These are phyloP conservation scores for Entomophthora muscae DNA, from an alignment of 371 early-diverging fungal genomes.

Conservation along the genomic window DNA sequence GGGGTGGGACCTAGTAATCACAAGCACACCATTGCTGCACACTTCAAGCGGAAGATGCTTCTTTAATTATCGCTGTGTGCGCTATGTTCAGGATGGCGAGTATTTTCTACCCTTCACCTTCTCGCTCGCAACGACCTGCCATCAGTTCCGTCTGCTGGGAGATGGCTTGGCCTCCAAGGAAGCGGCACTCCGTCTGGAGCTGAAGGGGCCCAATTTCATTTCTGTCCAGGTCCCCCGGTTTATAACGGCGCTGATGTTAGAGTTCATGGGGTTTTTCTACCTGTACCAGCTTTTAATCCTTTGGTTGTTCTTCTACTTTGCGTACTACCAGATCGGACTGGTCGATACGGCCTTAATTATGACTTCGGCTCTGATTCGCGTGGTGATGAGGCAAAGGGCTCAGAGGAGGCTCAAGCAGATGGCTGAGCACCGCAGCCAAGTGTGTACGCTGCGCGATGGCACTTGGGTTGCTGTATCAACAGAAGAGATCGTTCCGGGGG, in stretches of 20 bases:
- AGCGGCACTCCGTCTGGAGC: conserved; percentile 30
- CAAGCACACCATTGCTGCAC: conserved; percentile 19
- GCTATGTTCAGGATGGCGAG: conserved; percentile 34
- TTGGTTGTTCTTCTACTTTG: conserved; percentile 53
- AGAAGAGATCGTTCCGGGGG: conserved; percentile 42
- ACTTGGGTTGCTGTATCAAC: conserved; percentile 22
- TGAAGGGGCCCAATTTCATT: conserved; percentile 52
- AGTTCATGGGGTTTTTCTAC: conserved; percentile 55
- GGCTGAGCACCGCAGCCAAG: conserved; percentile 33
- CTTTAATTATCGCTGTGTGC: conserved; percentile 57
- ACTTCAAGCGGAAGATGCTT: conserved; percentile 31
- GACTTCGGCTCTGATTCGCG: conserved; percentile 49
- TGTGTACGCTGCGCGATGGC: conserved; percentile 46
- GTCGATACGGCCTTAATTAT: conserved; percentile 50
- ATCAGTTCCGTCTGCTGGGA: conserved; percentile 20
- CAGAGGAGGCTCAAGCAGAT: conserved; percentile 42
- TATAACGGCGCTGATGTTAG: conserved; percentile 28
- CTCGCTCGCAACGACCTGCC: conserved; percentile 29
- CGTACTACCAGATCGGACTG: conserved; percentile 54
- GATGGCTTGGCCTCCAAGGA: conserved; percentile 31
- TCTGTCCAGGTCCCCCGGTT: conserved; percentile 34
- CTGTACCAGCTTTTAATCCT: conserved; percentile 53
- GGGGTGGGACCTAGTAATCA: too few relatives aligned
- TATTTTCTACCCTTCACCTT: conserved; percentile 35
- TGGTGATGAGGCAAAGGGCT: conserved; percentile 31